Conservation (phyloP, 495 filamentous ascomycete genomes). For the Entonaema liquescens region DNA sequence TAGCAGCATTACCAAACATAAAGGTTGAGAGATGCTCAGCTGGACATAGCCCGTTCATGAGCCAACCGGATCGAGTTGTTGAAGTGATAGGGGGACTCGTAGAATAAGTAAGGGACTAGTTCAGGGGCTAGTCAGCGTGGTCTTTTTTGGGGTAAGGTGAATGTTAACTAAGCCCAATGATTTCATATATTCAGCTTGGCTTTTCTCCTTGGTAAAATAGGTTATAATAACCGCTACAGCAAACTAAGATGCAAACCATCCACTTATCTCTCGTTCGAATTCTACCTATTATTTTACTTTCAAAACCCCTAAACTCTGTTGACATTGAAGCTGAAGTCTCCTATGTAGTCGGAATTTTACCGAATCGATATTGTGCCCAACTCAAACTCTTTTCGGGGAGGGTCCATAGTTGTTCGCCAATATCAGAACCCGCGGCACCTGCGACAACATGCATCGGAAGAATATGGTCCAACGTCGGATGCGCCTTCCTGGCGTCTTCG, state of each 20-base stretch:
- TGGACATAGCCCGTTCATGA: conserved; percentile 48
- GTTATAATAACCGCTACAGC: no score
- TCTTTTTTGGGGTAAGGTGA: background rate
- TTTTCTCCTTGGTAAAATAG: no score
- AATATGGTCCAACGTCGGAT: conserved; percentile 54
- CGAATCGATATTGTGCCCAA: background rate
- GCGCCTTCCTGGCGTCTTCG: conserved; percentile 69
- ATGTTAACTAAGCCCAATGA: background rate
- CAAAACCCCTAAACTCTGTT: no score
- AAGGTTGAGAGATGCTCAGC: conserved; percentile 42
- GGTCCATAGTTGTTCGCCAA: background rate
- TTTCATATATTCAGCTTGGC: no score
- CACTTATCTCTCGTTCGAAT: no score
- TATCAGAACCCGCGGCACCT: background rate
- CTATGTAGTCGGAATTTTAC: background rate
- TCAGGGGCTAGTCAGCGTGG: conserved; percentile 53
- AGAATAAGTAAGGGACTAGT: background rate
- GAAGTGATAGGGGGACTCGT: conserved; percentile 7
- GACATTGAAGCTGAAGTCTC: no score
- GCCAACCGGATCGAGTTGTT: conserved; percentile 42
- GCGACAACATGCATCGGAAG: background rate
- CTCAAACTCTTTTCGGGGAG: background rate
- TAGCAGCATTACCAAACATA: conserved; percentile 11
- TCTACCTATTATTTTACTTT: no score
- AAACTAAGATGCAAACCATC: no score